Conservation (phyloP, 1,284 basidiomycete genomes). For the Puccinia hordei region DNA sequence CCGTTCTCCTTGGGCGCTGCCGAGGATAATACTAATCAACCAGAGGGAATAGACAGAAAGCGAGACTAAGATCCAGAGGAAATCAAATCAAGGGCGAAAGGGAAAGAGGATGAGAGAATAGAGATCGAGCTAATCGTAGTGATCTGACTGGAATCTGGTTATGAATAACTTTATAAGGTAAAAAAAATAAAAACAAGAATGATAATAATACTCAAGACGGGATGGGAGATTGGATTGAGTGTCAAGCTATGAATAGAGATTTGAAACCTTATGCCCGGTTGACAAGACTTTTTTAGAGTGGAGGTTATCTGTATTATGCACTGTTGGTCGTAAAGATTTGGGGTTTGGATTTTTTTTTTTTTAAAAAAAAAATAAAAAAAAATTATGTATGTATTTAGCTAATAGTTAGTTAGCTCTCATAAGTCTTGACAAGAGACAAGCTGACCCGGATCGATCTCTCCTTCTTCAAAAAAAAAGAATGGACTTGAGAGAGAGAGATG, state of each 20-base stretch:
- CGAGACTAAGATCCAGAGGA: slow-evolving; percentile 11
- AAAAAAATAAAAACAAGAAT: slow-evolving; percentile 7
- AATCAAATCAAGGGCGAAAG: slow-evolving; percentile 17
- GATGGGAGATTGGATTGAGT: slow-evolving; percentile 28
- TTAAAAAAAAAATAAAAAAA: too few species aligned
- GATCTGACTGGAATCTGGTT: slow-evolving; percentile 27
- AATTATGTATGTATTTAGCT: too few species aligned
- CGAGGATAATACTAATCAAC: not conserved
- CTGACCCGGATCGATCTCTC: not conserved
- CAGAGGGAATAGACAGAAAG: slow-evolving; percentile 14
- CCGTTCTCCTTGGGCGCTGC: slow-evolving; percentile 31
- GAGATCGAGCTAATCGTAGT: slow-evolving; percentile 17
- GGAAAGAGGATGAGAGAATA: slow-evolving; percentile 1
- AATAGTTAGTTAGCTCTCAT: too few species aligned
- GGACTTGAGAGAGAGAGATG: too few species aligned
- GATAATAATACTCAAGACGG: not conserved
- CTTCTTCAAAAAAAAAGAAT: too few species aligned
- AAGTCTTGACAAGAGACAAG: too few species aligned
- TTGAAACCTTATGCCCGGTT: slow-evolving; percentile 15
- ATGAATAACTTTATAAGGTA: slow-evolving; percentile 22
- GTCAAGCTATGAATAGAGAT: slow-evolving; percentile 10
- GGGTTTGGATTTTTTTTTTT: too few species aligned
- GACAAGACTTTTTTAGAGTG: not conserved
- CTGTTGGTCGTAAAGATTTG: slow-evolving; percentile 22
- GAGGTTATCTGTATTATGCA: slow-evolving; percentile 32